Conservation (phyloP, 2,329 filamentous ascomycete species). For the Paraphoma sp. region DNA sequence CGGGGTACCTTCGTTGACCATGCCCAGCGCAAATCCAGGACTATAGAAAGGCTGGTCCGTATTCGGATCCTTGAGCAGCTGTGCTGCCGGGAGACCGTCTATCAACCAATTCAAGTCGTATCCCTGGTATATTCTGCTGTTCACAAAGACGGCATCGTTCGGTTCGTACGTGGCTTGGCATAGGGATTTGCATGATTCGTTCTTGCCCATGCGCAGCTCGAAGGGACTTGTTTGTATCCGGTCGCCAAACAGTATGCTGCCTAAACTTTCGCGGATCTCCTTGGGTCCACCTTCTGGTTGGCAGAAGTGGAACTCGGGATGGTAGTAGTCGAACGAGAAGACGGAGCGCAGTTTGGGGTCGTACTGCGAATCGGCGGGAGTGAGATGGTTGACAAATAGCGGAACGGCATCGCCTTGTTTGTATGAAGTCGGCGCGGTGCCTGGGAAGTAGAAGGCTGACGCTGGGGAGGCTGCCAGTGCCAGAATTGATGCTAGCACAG, state of each 20-base stretch:
- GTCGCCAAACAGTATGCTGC: slow-evolving; percentile 96
- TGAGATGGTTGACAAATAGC: slow-evolving; percentile 90
- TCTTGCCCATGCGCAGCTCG: slow-evolving; percentile 82
- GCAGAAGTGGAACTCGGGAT: slow-evolving; percentile 87
- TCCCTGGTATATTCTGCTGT: slow-evolving; percentile 78
- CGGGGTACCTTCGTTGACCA: slow-evolving; percentile 60
- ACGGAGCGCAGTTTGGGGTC: slow-evolving; percentile 89
- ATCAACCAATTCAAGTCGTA: slow-evolving; percentile 97
- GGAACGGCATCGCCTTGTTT: slow-evolving; percentile 79
- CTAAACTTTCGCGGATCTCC: slow-evolving; percentile 85
- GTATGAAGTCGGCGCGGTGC: slow-evolving; percentile 94
- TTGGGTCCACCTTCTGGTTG: slow-evolving; percentile 76
- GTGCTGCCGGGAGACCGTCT: slow-evolving; percentile 90
- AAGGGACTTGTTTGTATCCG: slow-evolving; percentile 97
- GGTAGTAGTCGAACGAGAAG: slow-evolving; percentile 96
- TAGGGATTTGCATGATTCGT: slow-evolving; percentile 85
- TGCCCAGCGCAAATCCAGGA: slow-evolving; percentile 85
- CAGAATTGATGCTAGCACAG: slow-evolving; percentile 47
- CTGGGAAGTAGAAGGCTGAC: slow-evolving; percentile 90
- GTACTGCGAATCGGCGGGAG: slow-evolving; percentile 76
- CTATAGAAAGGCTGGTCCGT: slow-evolving; percentile 85
- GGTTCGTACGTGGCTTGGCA: slow-evolving; percentile 74
- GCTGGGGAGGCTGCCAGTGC: slow-evolving; percentile 42
- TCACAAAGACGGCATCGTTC: slow-evolving; percentile 77
- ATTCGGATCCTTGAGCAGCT: slow-evolving; percentile 77